Evolutionary conservation across 495 filamentous ascomycete genomes (phyloP).

Genomic region (Penicillium coprophilum): DNA sequence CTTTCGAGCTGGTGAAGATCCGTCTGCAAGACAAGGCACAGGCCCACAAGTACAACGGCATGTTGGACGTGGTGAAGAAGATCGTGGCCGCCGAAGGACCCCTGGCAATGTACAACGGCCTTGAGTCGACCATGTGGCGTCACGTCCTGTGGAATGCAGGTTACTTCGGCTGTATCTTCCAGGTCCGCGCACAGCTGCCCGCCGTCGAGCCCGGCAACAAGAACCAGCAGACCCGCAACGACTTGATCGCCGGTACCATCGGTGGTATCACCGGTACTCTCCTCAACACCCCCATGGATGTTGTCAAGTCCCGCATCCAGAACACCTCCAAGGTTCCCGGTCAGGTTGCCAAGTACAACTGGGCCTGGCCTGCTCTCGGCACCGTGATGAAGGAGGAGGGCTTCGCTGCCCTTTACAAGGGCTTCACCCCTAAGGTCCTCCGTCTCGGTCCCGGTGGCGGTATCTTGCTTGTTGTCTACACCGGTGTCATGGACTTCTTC

Average conservation of each 20-base stretch:
- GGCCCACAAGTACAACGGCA: constrained; percentile 90
- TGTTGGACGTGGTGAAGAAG: constrained; percentile 86
- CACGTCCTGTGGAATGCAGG: constrained; percentile 97
- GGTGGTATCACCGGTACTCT: constrained; percentile 93
- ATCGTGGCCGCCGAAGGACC: constrained; percentile 81
- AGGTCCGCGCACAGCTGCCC: constrained; percentile 82
- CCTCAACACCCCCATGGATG: constrained; percentile 95
- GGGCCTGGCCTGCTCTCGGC: constrained; percentile 84
- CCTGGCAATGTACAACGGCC: constrained; percentile 90
- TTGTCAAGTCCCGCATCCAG: constrained; percentile 97
- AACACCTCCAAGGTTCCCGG: constrained; percentile 83
- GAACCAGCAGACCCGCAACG: constrained; percentile 75
- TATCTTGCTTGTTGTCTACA: constrained; percentile 91
- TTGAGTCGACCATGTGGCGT: constrained; percentile 95
- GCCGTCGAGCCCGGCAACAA: constrained; percentile 68
- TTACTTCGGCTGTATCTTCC: constrained; percentile 98
- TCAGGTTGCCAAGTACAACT: constrained; percentile 88
- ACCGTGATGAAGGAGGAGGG: constrained; percentile 93
- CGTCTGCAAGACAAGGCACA: constrained; percentile 92
- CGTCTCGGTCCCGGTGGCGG: constrained; percentile 85
- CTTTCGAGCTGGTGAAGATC: constrained; percentile 95
- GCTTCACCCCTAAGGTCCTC: constrained; percentile 93
- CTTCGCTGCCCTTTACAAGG: constrained; percentile 91
- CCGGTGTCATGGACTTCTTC: constrained; percentile 91
- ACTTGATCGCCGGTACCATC: constrained; percentile 79